phyloP scores from a whole-genome alignment of 2,329 filamentous ascomycete species.

The Botrytis aclada region DNA sequence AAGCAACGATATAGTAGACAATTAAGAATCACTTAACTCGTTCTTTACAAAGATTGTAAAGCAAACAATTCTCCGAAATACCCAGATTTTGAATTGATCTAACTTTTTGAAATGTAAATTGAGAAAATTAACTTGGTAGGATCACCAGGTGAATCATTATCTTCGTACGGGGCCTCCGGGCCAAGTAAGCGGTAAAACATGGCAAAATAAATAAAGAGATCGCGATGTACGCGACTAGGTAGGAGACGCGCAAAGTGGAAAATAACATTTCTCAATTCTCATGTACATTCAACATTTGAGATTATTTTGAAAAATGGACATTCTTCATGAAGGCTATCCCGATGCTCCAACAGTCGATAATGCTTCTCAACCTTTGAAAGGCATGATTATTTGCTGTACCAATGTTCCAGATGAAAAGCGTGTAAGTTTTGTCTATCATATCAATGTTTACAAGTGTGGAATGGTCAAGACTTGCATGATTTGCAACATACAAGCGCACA shows the following conservation, averaged over 20 bases:
- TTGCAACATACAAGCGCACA: not conserved
- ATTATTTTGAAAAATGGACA: conserved; percentile 1
- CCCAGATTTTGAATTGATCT: not conserved
- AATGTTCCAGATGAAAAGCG: conserved; percentile 76
- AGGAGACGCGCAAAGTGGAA: conserved; percentile 13
- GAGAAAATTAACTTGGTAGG: not conserved
- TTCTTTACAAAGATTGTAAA: too few relatives aligned
- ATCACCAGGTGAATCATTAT: too few relatives aligned
- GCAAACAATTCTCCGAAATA: not conserved
- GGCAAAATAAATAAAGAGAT: conserved; percentile 13
- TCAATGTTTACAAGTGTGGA: not conserved
- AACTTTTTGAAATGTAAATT: not conserved
- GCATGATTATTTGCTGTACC: conserved; percentile 82
- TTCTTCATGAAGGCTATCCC: not conserved
- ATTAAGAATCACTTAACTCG: not conserved
- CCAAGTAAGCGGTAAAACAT: conserved; percentile 1
- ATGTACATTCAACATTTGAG: conserved; percentile 8
- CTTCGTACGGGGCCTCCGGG: not conserved
- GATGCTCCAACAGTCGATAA: conserved; percentile 15
- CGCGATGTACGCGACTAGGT: not conserved
- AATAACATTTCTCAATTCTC: conserved; percentile 5
- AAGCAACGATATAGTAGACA: not conserved
- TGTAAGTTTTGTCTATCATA: conserved; percentile 48
- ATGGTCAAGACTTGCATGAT: not conserved
- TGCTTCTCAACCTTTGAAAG: conserved; percentile 51